Evolutionary conservation across 2,329 filamentous ascomycete species (phyloP).

Genomic region (Xylaria sp.): DNA sequence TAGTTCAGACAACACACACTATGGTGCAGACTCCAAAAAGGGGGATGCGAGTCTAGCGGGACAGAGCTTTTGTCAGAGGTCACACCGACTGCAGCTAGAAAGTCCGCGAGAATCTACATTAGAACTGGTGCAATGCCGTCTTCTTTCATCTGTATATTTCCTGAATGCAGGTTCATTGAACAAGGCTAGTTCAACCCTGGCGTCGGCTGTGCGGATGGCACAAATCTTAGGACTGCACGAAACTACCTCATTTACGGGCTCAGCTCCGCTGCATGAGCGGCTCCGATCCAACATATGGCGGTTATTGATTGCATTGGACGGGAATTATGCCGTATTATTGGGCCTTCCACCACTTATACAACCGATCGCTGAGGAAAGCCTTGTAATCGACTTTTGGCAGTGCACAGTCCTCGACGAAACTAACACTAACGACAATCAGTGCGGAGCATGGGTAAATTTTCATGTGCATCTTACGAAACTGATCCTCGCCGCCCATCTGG

Average conservation of each 20-base stretch:
- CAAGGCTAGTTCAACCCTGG: constrained; percentile 19
- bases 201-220: constrained; percentile 18
- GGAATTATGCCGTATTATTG: constrained; percentile 15
- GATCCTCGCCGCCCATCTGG: background rate
- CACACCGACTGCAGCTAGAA: constrained; percentile 17
- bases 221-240: constrained; percentile 28
- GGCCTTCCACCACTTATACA: constrained; percentile 25
- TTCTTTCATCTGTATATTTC: constrained; percentile 23
- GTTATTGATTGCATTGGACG: constrained; percentile 12
- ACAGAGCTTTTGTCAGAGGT: constrained; percentile 25
- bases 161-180: constrained; percentile 23
- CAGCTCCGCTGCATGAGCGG: background rate
- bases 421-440: background rate
- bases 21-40: background rate
- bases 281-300: constrained; percentile 23
- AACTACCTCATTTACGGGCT: constrained; percentile 3
- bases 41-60: constrained; percentile 13
- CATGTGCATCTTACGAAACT: background rate
- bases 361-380: constrained; percentile 13
- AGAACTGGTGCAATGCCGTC: constrained; percentile 17
- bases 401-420: constrained; percentile 1
- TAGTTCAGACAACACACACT: constrained; percentile 13
- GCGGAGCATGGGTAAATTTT: background rate
- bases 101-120: constrained; percentile 9
- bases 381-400: constrained; percentile 18